Conservation (phyloP, 345 rosid genomes). For the Viola odorata region DNA sequence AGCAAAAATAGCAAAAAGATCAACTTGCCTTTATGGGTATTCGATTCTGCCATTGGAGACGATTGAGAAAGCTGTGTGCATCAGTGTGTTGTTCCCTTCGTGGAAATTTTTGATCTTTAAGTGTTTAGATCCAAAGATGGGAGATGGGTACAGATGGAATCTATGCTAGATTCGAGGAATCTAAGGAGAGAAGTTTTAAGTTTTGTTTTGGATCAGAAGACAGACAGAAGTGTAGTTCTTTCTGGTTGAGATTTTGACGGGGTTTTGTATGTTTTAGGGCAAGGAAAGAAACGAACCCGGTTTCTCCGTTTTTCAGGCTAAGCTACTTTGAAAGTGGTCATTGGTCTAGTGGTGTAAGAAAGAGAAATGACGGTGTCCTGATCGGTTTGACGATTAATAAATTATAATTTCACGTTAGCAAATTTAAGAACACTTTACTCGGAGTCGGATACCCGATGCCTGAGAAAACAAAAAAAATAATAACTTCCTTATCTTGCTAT, state of each 20-base stretch:
- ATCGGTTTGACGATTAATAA: too few species aligned
- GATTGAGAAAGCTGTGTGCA: constrained; percentile 1
- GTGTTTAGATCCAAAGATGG: constrained; percentile 29
- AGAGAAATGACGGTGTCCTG: too few species aligned
- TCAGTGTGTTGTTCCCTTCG: constrained; percentile 29
- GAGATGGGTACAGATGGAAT: constrained; percentile 27
- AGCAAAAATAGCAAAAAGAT: constrained; percentile 34
- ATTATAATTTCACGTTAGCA: too few species aligned
- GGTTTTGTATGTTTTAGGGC: constrained; percentile 10
- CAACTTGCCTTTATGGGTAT: constrained; percentile 49
- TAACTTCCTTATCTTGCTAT: too few species aligned
- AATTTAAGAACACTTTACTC: too few species aligned
- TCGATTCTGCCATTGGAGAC: constrained; percentile 37
- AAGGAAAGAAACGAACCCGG: not conserved
- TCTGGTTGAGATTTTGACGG: constrained; percentile 2
- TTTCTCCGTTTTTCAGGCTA: not conserved
- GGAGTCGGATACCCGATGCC: too few species aligned
- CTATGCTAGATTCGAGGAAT: constrained; percentile 32
- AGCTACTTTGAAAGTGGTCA: not conserved
- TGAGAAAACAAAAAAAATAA: too few species aligned
- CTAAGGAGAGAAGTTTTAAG: not conserved
- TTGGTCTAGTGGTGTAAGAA: not conserved
- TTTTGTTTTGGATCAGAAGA: constrained; percentile 9
- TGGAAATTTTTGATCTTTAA: constrained; percentile 11
- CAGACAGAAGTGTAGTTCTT: not conserved